Conservation (phyloP, 495 filamentous ascomycete genomes). For the Penicillium maclennaniae region DNA sequence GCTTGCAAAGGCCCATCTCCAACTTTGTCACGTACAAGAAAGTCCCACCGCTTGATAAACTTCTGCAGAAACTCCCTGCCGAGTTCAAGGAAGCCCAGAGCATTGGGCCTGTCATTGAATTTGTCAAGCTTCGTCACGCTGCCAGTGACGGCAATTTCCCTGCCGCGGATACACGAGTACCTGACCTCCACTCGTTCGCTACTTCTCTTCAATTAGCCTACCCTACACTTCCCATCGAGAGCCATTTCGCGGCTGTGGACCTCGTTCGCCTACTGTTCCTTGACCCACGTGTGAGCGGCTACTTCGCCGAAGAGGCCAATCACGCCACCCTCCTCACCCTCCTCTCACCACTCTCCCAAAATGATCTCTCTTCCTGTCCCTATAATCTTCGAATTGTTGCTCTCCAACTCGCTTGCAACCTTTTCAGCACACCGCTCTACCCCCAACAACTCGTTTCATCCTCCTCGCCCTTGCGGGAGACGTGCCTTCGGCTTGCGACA, state of each 20-base stretch:
- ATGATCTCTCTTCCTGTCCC: slow-evolving; percentile 50
- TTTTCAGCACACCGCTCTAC: slow-evolving; percentile 55
- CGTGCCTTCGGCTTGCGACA: slow-evolving; percentile 44
- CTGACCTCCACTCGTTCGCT: slow-evolving; percentile 45
- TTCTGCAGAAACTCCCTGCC: slow-evolving; percentile 68
- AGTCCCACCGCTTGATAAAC: slow-evolving; percentile 77
- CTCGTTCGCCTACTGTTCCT: slow-evolving; percentile 72
- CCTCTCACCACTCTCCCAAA: slow-evolving; percentile 51
- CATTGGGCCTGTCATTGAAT: slow-evolving; percentile 57
- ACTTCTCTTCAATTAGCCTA: slow-evolving; percentile 29
- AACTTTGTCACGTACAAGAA: slow-evolving; percentile 73
- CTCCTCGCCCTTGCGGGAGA: slow-evolving; percentile 30
- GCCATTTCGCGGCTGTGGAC: slow-evolving; percentile 78
- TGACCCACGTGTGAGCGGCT: slow-evolving; percentile 81
- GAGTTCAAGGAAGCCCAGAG: slow-evolving; percentile 49
- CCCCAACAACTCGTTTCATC: slow-evolving; percentile 36
- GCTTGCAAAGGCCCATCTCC: slow-evolving; percentile 56
- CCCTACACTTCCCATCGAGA: slow-evolving; percentile 27
- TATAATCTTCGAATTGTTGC: slow-evolving; percentile 83
- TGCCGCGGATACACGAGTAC: slow-evolving; percentile 49
- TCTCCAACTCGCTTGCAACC: slow-evolving; percentile 60
- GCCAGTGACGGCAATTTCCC: slow-evolving; percentile 10
- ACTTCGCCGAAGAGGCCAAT: slow-evolving; percentile 70
- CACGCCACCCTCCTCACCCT: slow-evolving; percentile 62
- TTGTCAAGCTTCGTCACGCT: slow-evolving; percentile 48